Evolutionary conservation across 1,139 yeast species (phyloP).

Genomic region (Scheffersomyces insectosa): DNA sequence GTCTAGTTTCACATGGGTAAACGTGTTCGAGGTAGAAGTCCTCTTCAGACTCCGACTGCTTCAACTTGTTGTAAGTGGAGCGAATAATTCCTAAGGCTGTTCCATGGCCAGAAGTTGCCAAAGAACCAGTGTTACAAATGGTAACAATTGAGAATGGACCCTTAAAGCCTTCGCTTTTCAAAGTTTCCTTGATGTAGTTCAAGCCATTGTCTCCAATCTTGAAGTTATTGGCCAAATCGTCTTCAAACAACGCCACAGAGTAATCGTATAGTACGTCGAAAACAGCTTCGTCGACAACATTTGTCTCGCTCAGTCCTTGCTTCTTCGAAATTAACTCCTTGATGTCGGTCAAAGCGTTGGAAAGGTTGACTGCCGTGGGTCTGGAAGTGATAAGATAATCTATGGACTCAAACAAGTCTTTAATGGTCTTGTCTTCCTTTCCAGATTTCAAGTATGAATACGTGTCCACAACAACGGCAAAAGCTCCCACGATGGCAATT

Average conservation of each 20-base stretch:
- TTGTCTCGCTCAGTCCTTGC: slow-evolving; percentile 11
- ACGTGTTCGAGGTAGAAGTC: slow-evolving; percentile 60
- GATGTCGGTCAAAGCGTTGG: slow-evolving; percentile 72
- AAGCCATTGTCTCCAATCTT: slow-evolving; percentile 83
- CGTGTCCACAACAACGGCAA: slow-evolving; percentile 78
- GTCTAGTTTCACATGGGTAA: slow-evolving; percentile 91
- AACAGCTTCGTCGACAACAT: slow-evolving; percentile 25
- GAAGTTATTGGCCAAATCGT: slow-evolving; percentile 74
- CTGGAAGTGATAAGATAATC: slow-evolving; percentile 74
- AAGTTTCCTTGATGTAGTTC: slow-evolving; percentile 54
- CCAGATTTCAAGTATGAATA: slow-evolving; percentile 18
- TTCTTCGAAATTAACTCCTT: slow-evolving; percentile 32
- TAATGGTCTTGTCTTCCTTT: slow-evolving; percentile 22
- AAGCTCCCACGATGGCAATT: slow-evolving; percentile 90
- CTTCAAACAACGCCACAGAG: slow-evolving; percentile 63
- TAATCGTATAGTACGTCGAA: slow-evolving; percentile 46
- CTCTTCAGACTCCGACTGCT: slow-evolving; percentile 22
- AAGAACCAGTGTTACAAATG: slow-evolving; percentile 82
- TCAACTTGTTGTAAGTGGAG: slow-evolving; percentile 54
- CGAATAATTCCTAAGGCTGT: slow-evolving; percentile 93
- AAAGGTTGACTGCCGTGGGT: slow-evolving; percentile 93
- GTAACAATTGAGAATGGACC: slow-evolving; percentile 83
- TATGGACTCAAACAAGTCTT: slow-evolving; percentile 46
- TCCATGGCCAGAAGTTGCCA: slow-evolving; percentile 97
- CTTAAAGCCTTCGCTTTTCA: slow-evolving; percentile 48